These are phyloP conservation scores for Suillus luteus DNA, from an alignment of 768 basidiomycete species.

Conservation along the genomic window DNA sequence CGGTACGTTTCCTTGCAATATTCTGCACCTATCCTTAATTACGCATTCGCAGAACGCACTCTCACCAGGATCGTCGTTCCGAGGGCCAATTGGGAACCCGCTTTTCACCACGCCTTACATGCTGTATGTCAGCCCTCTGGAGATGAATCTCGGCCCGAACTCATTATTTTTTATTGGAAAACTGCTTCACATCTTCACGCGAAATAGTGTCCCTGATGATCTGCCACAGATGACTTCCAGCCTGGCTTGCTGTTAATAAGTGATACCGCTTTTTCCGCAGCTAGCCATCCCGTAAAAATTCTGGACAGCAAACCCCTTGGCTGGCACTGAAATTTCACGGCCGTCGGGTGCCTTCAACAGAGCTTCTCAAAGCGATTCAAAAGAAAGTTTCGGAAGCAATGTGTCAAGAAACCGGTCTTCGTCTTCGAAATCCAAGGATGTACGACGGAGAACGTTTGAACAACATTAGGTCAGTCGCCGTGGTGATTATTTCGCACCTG, in stretches of 20 bases:
- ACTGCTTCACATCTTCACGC: neutral
- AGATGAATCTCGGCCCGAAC: neutral
- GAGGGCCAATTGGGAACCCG: neutral
- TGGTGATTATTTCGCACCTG: too few relatives aligned
- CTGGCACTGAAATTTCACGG: neutral
- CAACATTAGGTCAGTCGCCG: neutral
- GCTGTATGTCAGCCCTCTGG: neutral
- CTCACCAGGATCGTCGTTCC: neutral
- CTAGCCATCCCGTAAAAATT: neutral
- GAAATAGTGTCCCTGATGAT: neutral
- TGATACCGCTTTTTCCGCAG: neutral
- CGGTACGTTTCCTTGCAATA: neutral
- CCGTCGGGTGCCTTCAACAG: neutral
- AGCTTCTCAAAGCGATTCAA: neutral
- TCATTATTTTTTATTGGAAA: neutral
- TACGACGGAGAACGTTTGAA: neutral
- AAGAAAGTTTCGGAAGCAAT: neutral
- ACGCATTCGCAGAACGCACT: neutral
- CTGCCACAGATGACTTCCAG: neutral
- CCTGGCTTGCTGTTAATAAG: neutral
- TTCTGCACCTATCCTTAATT: too few relatives aligned
- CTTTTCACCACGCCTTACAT: neutral
- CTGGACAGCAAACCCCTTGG: neutral
- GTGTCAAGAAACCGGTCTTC: neutral
- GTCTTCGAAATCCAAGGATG: neutral